phyloP scores from a whole-genome alignment of 164 flowering plant genomes.

The Euptelea pleiosperma region DNA sequence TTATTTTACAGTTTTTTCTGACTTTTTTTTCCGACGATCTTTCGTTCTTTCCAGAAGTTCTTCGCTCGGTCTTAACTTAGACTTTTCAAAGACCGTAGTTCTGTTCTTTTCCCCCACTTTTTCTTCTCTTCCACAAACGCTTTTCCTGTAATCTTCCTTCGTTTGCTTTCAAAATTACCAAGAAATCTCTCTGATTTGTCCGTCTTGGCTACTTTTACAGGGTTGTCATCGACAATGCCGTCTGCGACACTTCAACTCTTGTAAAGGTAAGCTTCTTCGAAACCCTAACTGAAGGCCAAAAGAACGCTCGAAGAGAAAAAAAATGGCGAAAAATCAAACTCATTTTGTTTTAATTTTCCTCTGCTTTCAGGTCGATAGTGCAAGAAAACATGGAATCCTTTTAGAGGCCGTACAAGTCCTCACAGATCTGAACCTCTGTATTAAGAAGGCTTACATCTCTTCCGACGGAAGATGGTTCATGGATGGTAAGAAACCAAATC shows the following conservation, averaged over 20 bases:
- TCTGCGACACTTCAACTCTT: constrained; percentile 61
- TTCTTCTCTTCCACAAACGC: background rate
- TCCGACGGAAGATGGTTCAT: constrained; percentile 96
- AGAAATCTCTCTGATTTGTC: background rate
- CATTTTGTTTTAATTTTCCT: background rate
- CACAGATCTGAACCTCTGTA: constrained; percentile 69
- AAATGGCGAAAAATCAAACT: background rate
- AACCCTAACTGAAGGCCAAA: constrained; percentile 1
- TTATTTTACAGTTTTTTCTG: background rate
- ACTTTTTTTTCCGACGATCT: constrained; percentile 8
- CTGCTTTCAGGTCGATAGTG: constrained; percentile 31
- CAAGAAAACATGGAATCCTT: constrained; percentile 52
- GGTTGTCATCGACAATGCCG: constrained; percentile 89
- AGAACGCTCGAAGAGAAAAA: background rate
- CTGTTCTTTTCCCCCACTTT: background rate
- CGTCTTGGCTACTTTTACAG: constrained; percentile 40
- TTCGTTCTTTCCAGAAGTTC: constrained; percentile 9
- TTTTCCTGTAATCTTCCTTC: background rate
- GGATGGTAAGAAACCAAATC: constrained; percentile 95
- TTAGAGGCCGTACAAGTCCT: constrained; percentile 82
- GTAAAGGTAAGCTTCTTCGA: constrained; percentile 62
- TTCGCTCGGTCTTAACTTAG: background rate
- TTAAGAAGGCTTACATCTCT: constrained; percentile 84
- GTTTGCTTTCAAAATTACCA: background rate
- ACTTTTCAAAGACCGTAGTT: constrained; percentile 12